Conservation (phyloP, 2,329 filamentous ascomycete species). For the Nigrospora sphaerica region DNA sequence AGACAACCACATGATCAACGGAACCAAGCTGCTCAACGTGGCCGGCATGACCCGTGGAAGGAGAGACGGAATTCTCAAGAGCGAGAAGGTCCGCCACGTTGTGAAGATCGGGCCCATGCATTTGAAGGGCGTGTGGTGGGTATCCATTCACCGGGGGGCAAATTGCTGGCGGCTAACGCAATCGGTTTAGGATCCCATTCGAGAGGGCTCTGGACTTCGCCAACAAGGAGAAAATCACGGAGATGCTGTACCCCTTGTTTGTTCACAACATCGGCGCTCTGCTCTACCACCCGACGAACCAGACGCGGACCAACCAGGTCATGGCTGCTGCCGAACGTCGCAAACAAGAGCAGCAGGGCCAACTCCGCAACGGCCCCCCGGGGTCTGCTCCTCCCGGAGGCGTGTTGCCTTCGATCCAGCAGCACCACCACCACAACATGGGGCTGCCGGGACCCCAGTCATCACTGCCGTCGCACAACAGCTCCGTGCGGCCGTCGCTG, state of each 20-base stretch:
- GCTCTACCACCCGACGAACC: conserved; percentile 89
- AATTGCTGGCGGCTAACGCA: conserved; percentile 4
- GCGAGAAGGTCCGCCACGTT: conserved; percentile 92
- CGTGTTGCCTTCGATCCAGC: conserved; percentile 59
- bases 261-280: conserved; percentile 94
- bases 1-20: conserved; percentile 89
- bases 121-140: conserved; percentile 92
- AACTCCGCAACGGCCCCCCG: conserved; percentile 50
- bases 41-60: conserved; percentile 96
- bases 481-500: conserved; percentile 65
- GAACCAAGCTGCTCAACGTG: conserved; percentile 93
- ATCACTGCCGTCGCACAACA: conserved; percentile 59
- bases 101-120: conserved; percentile 99
- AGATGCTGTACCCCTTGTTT: conserved; percentile 89
- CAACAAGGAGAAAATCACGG: conserved; percentile 99
- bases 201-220: conserved; percentile 97
- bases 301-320: conserved; percentile 72
- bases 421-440: conserved; percentile 57
- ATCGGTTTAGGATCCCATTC: conserved; percentile 75
- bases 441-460: conserved; percentile 48
- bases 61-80: conserved; percentile 93
- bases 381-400: conserved; percentile 40
- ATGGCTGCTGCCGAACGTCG: conserved; percentile 79
- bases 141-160: conserved; percentile 8
- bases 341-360: conserved; percentile 57